A percentile compares a stretch with the other conserved stretches of the same genome.
These are phyloP conservation scores for Cytospora paraplurivora DNA, from an alignment of 2,329 filamentous ascomycete genomes.

Conservation along the genomic window DNA sequence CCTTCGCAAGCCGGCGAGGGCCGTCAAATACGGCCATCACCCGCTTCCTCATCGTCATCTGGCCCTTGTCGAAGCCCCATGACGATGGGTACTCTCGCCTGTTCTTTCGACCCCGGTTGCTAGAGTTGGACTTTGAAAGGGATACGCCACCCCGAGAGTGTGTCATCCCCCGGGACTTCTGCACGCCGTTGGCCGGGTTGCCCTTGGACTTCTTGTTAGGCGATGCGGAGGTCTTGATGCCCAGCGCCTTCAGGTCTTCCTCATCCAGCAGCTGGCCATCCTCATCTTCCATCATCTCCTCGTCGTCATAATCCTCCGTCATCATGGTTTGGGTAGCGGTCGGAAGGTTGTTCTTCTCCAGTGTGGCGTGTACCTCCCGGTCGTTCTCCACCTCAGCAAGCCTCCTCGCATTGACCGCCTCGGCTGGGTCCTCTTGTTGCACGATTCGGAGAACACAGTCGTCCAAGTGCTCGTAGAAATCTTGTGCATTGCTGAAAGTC, in stretches of 20 bases:
- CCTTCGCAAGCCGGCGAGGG: slow-evolving; percentile 84
- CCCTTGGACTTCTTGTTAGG: slow-evolving; percentile 60
- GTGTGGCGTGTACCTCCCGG: slow-evolving; percentile 60
- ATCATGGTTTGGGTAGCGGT: slow-evolving; percentile 39
- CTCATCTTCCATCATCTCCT: slow-evolving; percentile 53
- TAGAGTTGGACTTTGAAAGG: slow-evolving; percentile 42
- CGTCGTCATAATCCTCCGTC: slow-evolving; percentile 47
- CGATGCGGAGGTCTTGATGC: slow-evolving; percentile 42
- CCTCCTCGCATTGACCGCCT: slow-evolving; percentile 68
- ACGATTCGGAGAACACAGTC: slow-evolving; percentile 73
- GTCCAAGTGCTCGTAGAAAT: slow-evolving; percentile 97
- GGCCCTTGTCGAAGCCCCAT: slow-evolving; percentile 89
- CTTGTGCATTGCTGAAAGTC: slow-evolving; percentile 90
- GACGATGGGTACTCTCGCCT: slow-evolving; percentile 90
- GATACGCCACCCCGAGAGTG: slow-evolving; percentile 75
- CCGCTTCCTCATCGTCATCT: slow-evolving; percentile 98
- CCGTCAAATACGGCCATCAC: slow-evolving; percentile 93
- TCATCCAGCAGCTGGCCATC: slow-evolving; percentile 59
- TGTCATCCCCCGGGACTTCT: slow-evolving; percentile 73
- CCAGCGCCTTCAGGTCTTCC: slow-evolving; percentile 54
- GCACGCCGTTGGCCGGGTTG: slow-evolving; percentile 58
- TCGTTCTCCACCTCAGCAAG: slow-evolving; percentile 68
- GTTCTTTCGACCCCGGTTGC: slow-evolving; percentile 77
- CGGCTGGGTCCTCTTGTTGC: slow-evolving; percentile 69
- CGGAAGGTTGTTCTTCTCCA: slow-evolving; percentile 66